Evolutionary conservation across 371 early-diverging fungal genomes (phyloP).

Genomic region (Rhizopus arrhizus): DNA sequence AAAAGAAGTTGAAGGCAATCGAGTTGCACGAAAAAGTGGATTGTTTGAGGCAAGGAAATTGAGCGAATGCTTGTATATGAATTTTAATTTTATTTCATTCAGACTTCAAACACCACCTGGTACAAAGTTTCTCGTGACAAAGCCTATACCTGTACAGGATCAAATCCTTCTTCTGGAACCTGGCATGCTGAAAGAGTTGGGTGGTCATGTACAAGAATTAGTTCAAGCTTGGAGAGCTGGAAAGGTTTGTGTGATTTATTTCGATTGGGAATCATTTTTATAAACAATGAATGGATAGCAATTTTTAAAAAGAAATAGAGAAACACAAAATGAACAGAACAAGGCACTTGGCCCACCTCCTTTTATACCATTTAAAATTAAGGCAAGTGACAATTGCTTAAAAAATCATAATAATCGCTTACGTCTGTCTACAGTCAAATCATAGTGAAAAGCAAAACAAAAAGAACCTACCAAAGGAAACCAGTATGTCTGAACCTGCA

Average conservation of each 20-base stretch:
- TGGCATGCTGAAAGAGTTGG: slow-evolving; percentile 37
- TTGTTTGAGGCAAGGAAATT: slow-evolving; percentile 25
- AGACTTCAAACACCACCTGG: slow-evolving; percentile 51
- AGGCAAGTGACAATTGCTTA: slow-evolving; percentile 16
- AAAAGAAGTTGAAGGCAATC: slow-evolving; percentile 39
- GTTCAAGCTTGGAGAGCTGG: slow-evolving; percentile 52
- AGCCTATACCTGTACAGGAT: slow-evolving; percentile 38
- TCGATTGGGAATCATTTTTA: not conserved
- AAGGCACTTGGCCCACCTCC: slow-evolving; percentile 38
- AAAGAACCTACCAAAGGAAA: not conserved
- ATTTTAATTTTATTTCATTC: not conserved
- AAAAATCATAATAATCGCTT: too few species aligned
- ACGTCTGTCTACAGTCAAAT: not conserved
- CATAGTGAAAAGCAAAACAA: not conserved
- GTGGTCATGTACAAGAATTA: slow-evolving; percentile 49
- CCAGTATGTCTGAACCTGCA: too few species aligned
- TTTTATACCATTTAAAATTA: slow-evolving; percentile 48
- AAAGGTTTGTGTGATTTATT: slow-evolving; percentile 28
- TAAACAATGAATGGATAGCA: slow-evolving; percentile 20
- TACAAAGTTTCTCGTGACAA: slow-evolving; percentile 40
- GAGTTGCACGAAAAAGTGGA: slow-evolving; percentile 43
- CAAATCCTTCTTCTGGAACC: slow-evolving; percentile 38
- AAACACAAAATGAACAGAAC: slow-evolving; percentile 17
- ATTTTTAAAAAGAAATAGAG: slow-evolving; percentile 34
- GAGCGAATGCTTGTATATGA: not conserved